Base-by-base conservation (phyloP, 202 grass and related monocot genomes). In the Brachypodium distachyon region DNA sequence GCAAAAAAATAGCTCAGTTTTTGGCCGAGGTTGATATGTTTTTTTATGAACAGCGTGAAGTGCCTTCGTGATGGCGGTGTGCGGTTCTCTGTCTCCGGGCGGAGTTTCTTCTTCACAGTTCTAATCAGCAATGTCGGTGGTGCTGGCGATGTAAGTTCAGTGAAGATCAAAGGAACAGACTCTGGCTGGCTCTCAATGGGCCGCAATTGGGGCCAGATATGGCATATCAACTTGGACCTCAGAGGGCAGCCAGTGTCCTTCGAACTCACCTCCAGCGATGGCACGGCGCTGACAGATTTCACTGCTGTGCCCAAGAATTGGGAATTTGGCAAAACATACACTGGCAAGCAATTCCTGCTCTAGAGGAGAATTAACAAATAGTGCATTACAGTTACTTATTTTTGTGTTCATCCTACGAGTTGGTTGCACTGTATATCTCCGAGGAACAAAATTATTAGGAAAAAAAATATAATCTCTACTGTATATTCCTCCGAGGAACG, bases 41-140 rank as follows among this genome's bases (percentile, higher is more conserved):
- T 64, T 6, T 42, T 37, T 86, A 3, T 18, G 69, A 55, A 52
- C 87, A 99, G 96, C 29, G 83, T 99, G 29, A 99, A 91, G 85
- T 99, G 96, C 53, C 53, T 96, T 31, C 86, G 92, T 42, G 89
- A 96, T 33, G 96, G 85, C 0, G 90, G 96, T 4, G 85, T 96
- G 57, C 83, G 92, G 16, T 99, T 96, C 31, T 49, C 89, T 2
- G 68, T 99, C n/a, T 77, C 86, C 0, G 92, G 96, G 14, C 84
- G 79, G 22, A 78, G 79, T 31, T 93, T 93, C 85, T 95, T 98
- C 83, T 71, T 89, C 39, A 87, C 85, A 0, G 89, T 99, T 12
- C 84, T 99, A 48, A 87, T 99, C 55, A 96, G 92, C 85, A 99
- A 99, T 5, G 96, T 96, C 26, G 96, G 91, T 11, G 96, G 96